These are phyloP conservation scores for Cadophora malorum DNA, from an alignment of 2,329 filamentous ascomycete genomes.

Conservation along the genomic window DNA sequence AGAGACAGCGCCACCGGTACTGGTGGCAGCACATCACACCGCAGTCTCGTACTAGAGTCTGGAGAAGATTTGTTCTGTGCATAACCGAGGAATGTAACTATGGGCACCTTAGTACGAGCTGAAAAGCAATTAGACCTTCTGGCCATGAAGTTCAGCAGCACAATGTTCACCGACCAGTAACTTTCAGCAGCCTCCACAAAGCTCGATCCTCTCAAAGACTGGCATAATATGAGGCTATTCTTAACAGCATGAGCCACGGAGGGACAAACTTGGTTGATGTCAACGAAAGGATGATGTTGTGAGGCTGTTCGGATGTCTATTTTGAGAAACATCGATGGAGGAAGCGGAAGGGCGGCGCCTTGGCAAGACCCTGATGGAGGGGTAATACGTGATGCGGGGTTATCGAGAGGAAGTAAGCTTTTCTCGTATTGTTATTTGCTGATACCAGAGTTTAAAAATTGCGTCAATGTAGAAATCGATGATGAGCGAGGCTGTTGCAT, in stretches of 20 bases:
- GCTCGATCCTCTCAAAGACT: background rate
- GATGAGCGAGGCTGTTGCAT: slow-evolving; percentile 14
- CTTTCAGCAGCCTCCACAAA: background rate
- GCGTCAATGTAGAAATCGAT: background rate
- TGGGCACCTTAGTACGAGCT: slow-evolving; percentile 8
- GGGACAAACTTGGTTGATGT: background rate
- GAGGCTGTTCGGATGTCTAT: slow-evolving; percentile 2
- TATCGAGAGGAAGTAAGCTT: background rate
- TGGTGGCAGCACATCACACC: background rate
- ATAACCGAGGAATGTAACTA: slow-evolving; percentile 13
- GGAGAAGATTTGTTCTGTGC: slow-evolving; percentile 12
- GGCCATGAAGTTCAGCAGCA: background rate
- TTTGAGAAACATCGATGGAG: background rate
- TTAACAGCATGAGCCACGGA: background rate
- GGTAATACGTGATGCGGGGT: slow-evolving; percentile 22
- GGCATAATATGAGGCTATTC: background rate
- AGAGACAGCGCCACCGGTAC: background rate
- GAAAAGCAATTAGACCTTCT: slow-evolving; percentile 3
- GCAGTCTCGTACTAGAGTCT: background rate
- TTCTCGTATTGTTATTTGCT: slow-evolving; percentile 18
- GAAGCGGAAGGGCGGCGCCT: background rate
- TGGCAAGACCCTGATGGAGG: slow-evolving; percentile 14
- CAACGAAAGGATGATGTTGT: background rate
- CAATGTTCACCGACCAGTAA: background rate
- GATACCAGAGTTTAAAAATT: background rate